These are phyloP conservation scores for Eucalyptus melliodora DNA, from an alignment of 345 rosid species.

Conservation along the genomic window DNA sequence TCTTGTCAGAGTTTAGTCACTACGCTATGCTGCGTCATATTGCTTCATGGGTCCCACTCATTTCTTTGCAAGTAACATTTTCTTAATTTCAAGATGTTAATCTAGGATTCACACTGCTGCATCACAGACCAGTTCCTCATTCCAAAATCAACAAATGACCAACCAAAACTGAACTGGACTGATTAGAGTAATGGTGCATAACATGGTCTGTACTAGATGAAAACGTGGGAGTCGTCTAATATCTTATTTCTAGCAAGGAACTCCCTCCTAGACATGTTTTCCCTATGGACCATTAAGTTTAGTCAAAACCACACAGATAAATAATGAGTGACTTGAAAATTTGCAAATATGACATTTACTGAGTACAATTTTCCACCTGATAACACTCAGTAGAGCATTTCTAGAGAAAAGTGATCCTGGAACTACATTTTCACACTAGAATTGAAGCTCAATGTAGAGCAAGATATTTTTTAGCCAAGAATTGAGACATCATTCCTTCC, in stretches of 20 bases:
- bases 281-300: neutral
- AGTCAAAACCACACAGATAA: neutral
- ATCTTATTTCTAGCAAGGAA: neutral
- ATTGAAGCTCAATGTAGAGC: neutral
- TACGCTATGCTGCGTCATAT: neutral
- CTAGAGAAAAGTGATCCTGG: neutral
- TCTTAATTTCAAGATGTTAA: neutral
- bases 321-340: neutral
- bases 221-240: neutral
- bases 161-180: neutral
- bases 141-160: neutral
- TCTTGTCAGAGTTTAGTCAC: neutral
- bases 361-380: neutral
- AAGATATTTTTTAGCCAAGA: neutral
- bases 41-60: neutral
- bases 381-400: neutral
- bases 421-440: neutral
- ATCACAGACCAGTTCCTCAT: neutral
- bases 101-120: neutral
- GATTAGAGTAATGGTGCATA: neutral
- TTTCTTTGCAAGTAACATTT: neutral
- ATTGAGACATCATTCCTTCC: neutral
- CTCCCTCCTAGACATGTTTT: neutral
- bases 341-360: neutral
- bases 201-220: neutral